Evolutionary conservation across 106 monocot genomes (phyloP).

Genomic region (Allium sativum): DNA sequence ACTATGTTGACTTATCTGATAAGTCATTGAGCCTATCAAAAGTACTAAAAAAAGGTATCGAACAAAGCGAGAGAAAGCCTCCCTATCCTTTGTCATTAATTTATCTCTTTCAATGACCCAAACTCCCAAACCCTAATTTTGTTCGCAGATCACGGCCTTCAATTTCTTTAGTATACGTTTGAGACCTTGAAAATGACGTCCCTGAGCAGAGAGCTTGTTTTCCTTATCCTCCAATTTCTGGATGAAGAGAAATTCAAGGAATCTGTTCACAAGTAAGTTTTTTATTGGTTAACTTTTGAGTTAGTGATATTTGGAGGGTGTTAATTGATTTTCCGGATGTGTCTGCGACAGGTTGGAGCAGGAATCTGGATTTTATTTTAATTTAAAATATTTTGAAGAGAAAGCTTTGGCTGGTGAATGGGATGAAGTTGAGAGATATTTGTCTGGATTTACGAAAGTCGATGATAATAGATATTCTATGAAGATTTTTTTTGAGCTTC

Average conservation of each 20-base stretch:
- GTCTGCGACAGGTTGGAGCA: constrained; percentile 27
- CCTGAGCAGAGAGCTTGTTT: constrained; percentile 95
- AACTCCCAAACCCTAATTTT: constrained; percentile 1
- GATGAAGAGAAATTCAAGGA: constrained; percentile 99
- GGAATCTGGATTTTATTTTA: constrained; percentile 89
- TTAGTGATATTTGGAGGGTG: too few relatives aligned
- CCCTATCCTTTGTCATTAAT: not conserved
- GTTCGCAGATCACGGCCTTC: constrained; percentile 8
- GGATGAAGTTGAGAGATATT: constrained; percentile 89
- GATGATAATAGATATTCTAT: constrained; percentile 89
- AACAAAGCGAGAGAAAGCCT: constrained; percentile 42
- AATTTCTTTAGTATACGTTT: not conserved
- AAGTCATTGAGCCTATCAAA: constrained; percentile 23
- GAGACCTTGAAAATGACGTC: constrained; percentile 55
- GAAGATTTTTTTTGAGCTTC: constrained; percentile 97
- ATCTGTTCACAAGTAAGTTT: constrained; percentile 85
- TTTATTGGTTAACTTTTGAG: too few relatives aligned
- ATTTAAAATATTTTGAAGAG: constrained; percentile 96
- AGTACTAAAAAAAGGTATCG: constrained; percentile 43
- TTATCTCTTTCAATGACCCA: not conserved
- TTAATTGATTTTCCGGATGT: too few relatives aligned
- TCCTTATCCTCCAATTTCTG: constrained; percentile 93
- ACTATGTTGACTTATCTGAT: constrained; percentile 9
- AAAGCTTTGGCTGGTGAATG: constrained; percentile 84
- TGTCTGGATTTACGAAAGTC: constrained; percentile 68